Evolutionary conservation across 306 rosid genomes (phyloP), one percentile per base, ranked within the genome.

Genomic region (Delonix regia): DNA sequence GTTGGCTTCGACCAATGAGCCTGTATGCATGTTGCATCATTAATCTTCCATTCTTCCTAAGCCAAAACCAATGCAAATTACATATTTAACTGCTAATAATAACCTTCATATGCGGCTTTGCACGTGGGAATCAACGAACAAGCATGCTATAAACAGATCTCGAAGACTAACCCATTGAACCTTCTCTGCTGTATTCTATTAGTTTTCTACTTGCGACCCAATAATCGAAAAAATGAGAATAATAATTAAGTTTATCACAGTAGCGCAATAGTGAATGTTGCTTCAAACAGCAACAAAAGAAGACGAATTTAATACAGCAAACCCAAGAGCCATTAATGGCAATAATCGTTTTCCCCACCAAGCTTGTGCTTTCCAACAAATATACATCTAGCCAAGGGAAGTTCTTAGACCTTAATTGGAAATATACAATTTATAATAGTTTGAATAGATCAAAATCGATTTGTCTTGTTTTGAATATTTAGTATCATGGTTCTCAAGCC

Each of bases 51-150:
- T 62, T 77, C 48, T 74, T 69, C n/a, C 19, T 33, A 56, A 34
- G 45, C 68, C 64, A 73, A 52, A 38, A 13, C 75, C 77, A 72
- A 39, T 22, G 74, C 65, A 64, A 83, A 36, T 34, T 7, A 33
- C 69, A 76, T 73, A 82, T 71, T 78, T 79, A 15, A 30, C 82
- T 76, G 70, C 75, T 57, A 55, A 71, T 62, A 75, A 44, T 47
- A 51, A 4, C 81, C 84, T 75, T 65, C 25, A 33, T 57, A 70
- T 27, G 74, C 61, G 91, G 84, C 10, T 48, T 76, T 75, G 87
- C 89, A 86, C 84, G 86, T 88, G 97, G 75, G 83, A 24, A 67
- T 74, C 82, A 73, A 68, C 65, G 77, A 71, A 63, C 55, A 78
- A 78, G 69, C 69, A 60, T 53, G 47, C 14, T 56, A 60, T 53